Base-by-base conservation (phyloP, 345 rosid species). In the Corymbia maculata region DNA sequence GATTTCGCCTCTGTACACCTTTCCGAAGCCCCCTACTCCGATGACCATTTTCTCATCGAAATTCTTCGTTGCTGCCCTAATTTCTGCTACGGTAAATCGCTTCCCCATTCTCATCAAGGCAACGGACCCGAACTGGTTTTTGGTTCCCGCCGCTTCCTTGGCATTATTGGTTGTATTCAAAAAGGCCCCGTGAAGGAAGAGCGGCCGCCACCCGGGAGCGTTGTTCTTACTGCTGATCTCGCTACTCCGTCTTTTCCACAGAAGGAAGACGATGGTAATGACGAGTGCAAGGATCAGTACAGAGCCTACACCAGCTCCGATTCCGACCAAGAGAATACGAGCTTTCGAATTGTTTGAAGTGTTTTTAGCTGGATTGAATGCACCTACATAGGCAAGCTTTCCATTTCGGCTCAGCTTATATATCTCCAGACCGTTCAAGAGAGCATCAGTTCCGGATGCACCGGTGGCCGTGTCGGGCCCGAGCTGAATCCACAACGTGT, bases 11-110 rank as follows among this genome's bases (percentile, higher is more conserved):
- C 92, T 94, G 89, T 93, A 97, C 49, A 97, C 99, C 92, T 94
- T 96, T 36, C 99, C 99, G 6, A 97, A 97, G 5, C 99, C 99
- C 89, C 98, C 99, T 45, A 95, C 89, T 87, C 99, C 98, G 68
- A 97, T 95, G 88, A 95, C 95, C 92, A 95, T 92, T 90, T 92
- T 88, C 59, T 95, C 97, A 88, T 96, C 97, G 66, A 97, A 97
- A 90, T 94, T 94, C 85, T 93, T 94, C 30, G 99, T 94, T 30
- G 99, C 97, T 21, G 92, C 92, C 85, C 94, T 95, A 89, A 97
- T 94, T 90, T 97, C 99, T 1, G 95, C 93, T 68, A 97, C 86
- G 3, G 96, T 93, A 87, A 97, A 97, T 59, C 92, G 92, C 92
- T 89, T 95, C 75, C 97, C 96, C 87, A 90, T 89, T 91, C 95